Evolutionary conservation across 306 rosid species (phyloP).

Genomic region (Herpetospermum pedunculosum): DNA sequence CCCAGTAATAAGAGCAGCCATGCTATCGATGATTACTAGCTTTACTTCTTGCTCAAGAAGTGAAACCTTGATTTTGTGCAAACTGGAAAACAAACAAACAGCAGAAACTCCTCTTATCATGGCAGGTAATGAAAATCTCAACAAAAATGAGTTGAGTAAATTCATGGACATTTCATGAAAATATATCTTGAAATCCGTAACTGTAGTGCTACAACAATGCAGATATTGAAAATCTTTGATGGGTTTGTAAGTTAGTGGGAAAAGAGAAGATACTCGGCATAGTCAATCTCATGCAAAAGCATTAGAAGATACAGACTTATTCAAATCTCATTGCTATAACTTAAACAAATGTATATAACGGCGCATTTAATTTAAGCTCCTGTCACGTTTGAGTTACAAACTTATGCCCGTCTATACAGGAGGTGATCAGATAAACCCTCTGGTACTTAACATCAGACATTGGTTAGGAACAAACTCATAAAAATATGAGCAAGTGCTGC

Average conservation of each 20-base stretch:
- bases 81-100: constrained; percentile 28
- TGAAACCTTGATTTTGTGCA: constrained; percentile 68
- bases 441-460: not conserved
- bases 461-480: not conserved
- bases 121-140: not conserved
- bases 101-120: constrained; percentile 1
- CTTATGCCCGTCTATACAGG: not conserved
- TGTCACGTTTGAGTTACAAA: not conserved
- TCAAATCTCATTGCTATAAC: not conserved
- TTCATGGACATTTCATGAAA: not conserved
- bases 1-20: constrained; percentile 83
- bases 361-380: not conserved
- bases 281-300: not conserved
- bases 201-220: not conserved
- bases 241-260: not conserved
- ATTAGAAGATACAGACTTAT: not conserved
- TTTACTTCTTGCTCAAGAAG: constrained; percentile 70
- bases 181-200: not conserved
- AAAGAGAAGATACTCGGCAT: not conserved
- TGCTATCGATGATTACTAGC: constrained; percentile 78
- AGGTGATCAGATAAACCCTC: not conserved
- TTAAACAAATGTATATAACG: not conserved
- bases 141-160: not conserved
- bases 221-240: not conserved
- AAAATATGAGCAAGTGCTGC: not conserved